phyloP scores from a whole-genome alignment of 2,329 filamentous ascomycete genomes.

The Epichloe typhina region DNA sequence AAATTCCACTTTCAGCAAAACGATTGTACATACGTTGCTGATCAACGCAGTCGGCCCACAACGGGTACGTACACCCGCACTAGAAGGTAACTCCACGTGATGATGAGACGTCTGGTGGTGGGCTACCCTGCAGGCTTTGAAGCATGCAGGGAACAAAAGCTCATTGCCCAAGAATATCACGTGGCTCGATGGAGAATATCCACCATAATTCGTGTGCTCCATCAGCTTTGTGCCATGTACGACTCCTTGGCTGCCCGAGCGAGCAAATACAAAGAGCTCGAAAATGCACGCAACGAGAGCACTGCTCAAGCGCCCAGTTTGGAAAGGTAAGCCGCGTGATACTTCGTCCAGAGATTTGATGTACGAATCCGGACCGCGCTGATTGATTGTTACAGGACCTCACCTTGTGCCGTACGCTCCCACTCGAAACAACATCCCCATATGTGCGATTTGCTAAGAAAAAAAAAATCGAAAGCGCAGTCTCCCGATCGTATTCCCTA shows the following conservation, averaged over 20 bases:
- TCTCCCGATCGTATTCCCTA: slow-evolving; percentile 49
- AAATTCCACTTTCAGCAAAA: neutral
- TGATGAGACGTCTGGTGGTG: neutral
- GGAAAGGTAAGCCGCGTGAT: slow-evolving; percentile 54
- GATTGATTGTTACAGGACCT: slow-evolving; percentile 24
- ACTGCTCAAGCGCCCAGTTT: slow-evolving; percentile 64
- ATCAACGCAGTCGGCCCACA: neutral
- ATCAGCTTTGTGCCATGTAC: too few species aligned
- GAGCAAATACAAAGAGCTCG: neutral
- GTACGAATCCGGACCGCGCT: neutral
- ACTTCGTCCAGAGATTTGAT: neutral
- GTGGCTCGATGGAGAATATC: neutral
- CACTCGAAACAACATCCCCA: neutral
- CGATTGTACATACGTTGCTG: neutral
- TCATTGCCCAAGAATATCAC: neutral
- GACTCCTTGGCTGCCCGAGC: too few species aligned
- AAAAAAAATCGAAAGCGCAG: slow-evolving; percentile 18
- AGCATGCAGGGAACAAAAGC: too few species aligned
- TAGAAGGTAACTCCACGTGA: neutral
- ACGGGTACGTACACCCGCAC: neutral
- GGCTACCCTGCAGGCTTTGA: neutral
- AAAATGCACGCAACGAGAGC: slow-evolving; percentile 57
- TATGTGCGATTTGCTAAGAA: slow-evolving; percentile 5
- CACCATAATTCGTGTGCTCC: neutral
- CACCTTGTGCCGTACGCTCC: slow-evolving; percentile 39